Evolutionary conservation across 345 rosid genomes (phyloP).

Genomic region (Aethionema arabicum): DNA sequence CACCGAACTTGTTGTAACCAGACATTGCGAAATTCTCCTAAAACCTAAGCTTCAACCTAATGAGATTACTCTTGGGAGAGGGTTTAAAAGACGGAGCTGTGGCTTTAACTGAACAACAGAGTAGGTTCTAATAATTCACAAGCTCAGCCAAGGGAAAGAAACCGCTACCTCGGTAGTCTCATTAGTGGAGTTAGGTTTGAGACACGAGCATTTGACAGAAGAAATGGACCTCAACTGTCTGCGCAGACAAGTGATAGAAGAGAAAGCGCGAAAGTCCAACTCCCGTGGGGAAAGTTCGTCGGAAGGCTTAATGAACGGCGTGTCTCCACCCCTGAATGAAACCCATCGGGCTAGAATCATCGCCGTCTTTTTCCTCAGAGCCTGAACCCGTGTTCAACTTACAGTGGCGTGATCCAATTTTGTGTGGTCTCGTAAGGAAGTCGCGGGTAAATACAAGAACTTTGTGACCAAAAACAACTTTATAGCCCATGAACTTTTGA

Average conservation of each 20-base stretch:
- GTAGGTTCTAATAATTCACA: neutral
- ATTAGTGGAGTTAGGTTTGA: conserved; percentile 11
- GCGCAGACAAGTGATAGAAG: conserved; percentile 8
- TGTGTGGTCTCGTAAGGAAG: neutral
- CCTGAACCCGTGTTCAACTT: conserved; percentile 15
- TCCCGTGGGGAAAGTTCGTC: neutral
- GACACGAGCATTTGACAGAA: conserved; percentile 24
- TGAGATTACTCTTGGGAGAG: neutral
- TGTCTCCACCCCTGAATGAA: conserved; percentile 10
- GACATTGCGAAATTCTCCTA: neutral
- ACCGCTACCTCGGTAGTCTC: conserved; percentile 14
- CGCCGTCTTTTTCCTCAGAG: conserved; percentile 2
- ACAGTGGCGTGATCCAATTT: neutral
- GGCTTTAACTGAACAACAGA: neutral
- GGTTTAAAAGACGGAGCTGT: neutral
- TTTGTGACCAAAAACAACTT: too few relatives aligned
- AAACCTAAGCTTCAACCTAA: neutral
- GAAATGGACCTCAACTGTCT: neutral
- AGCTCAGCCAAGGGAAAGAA: neutral
- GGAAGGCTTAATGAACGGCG: conserved; percentile 11
- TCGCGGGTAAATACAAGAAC: too few relatives aligned
- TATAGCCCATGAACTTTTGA: too few relatives aligned
- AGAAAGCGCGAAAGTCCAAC: conserved; percentile 14
- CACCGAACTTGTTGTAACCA: neutral
- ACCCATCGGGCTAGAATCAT: conserved; percentile 28